Percentiles rank a stretch among this genome's conserved stretches.
phyloP scores from a whole-genome alignment of 148 eudicot genomes.

The Polygonum maritimum region DNA sequence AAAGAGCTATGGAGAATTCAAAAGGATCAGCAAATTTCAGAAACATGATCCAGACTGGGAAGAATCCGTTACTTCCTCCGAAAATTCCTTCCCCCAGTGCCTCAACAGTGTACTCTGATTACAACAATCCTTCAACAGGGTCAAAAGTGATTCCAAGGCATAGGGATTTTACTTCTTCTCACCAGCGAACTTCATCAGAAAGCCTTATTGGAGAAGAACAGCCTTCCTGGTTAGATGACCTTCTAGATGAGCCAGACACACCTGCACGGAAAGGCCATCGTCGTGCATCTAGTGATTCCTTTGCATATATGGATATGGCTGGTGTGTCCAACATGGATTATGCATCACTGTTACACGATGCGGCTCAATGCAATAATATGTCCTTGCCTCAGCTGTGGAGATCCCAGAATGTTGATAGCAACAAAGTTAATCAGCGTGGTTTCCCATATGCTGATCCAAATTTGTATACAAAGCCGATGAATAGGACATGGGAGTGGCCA shows the following conservation, averaged over 20 bases:
- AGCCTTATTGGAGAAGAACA: constrained; percentile 77
- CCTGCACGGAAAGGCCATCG: constrained; percentile 86
- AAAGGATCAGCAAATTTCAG: constrained; percentile 60
- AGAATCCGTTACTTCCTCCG: constrained; percentile 79
- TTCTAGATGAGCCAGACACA: constrained; percentile 89
- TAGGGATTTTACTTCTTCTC: constrained; percentile 56
- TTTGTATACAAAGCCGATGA: constrained; percentile 36
- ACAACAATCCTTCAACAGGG: constrained; percentile 35
- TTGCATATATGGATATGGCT: constrained; percentile 61
- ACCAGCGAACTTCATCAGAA: constrained; percentile 92
- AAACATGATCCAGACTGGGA: constrained; percentile 54
- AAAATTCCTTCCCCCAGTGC: constrained; percentile 80
- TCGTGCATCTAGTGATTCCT: constrained; percentile 96
- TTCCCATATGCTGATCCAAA: constrained; percentile 36
- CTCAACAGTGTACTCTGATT: constrained; percentile 59
- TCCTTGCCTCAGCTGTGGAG: constrained; percentile 46
- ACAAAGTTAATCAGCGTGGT: constrained; percentile 36
- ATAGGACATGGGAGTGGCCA: constrained; percentile 39
- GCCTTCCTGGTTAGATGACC: constrained; percentile 97
- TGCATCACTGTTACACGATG: constrained; percentile 38
- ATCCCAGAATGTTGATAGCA: constrained; percentile 24
- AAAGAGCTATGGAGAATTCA: constrained; percentile 49
- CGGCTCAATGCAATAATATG: constrained; percentile 31
- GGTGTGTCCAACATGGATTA: constrained; percentile 46
- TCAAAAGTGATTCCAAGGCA: constrained; percentile 39